Evolutionary conservation across 1,284 basidiomycete genomes (phyloP).

Genomic region (Cryptococcus floricola): DNA sequence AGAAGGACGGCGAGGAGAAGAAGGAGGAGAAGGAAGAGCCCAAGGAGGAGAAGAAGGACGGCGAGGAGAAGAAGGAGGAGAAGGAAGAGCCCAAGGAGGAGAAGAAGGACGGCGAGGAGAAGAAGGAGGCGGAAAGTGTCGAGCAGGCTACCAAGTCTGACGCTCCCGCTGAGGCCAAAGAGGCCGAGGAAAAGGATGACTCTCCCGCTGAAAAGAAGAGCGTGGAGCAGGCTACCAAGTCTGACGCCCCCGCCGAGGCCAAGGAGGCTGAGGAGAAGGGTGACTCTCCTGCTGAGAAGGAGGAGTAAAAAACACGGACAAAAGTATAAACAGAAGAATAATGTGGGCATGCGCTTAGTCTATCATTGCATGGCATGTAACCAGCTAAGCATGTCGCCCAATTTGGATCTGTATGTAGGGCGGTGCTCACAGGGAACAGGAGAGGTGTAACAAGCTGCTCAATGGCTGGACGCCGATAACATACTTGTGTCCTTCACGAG

Average conservation of each 20-base stretch:
- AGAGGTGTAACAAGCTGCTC: background rate
- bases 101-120: constrained; percentile 3
- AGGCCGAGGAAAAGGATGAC: constrained; percentile 1
- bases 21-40: constrained; percentile 8
- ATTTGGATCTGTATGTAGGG: background rate
- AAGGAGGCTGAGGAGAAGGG: background rate
- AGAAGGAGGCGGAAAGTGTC: constrained; percentile 21
- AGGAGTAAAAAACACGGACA: background rate
- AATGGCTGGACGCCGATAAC: no score
- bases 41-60: no score
- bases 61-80: no score
- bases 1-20: no score
- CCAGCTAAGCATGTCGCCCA: background rate
- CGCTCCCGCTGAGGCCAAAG: background rate
- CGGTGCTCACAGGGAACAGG: background rate
- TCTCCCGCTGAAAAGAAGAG: constrained; percentile 16
- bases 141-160: constrained; percentile 17
- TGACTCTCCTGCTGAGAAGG: background rate
- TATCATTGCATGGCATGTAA: background rate
- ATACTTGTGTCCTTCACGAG: no score
- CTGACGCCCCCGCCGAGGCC: background rate
- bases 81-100: constrained; percentile 5
- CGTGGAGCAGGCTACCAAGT: constrained; percentile 21
- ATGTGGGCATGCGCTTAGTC: background rate
- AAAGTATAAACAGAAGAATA: background rate